A percentile compares a stretch with the other conserved stretches of the same genome.
These are phyloP conservation scores for Theobroma cacao DNA, from an alignment of 345 rosid genomes.

Conservation along the genomic window DNA sequence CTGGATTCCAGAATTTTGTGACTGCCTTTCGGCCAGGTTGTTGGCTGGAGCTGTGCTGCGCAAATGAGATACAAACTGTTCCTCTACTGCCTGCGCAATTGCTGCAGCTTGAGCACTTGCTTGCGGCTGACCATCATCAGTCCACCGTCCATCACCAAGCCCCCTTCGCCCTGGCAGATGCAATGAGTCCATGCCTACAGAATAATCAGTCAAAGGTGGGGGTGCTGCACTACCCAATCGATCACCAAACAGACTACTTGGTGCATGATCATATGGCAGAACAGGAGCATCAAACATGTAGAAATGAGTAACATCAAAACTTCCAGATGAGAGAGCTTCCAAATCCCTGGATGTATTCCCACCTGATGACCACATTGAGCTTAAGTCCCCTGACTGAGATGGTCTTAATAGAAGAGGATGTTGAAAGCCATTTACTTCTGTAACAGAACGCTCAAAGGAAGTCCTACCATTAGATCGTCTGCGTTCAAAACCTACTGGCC, in stretches of 20 bases:
- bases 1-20: conserved; percentile 53
- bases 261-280: conserved; percentile 69
- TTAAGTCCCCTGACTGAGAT: conserved; percentile 63
- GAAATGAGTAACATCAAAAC: conserved; percentile 75
- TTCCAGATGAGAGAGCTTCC: conserved; percentile 65
- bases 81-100: conserved; percentile 89
- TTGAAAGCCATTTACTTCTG: conserved; percentile 81
- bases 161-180: conserved; percentile 71
- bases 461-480: conserved; percentile 76
- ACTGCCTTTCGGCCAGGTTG: conserved; percentile 57
- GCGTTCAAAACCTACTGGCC: conserved; percentile 87
- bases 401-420: conserved; percentile 92
- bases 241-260: conserved; percentile 63
- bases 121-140: conserved; percentile 95
- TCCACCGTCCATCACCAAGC: conserved; percentile 86
- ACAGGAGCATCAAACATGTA: conserved; percentile 96
- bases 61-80: conserved; percentile 70
- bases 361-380: conserved; percentile 61
- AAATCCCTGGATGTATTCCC: conserved; percentile 72
- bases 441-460: conserved; percentile 65
- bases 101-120: conserved; percentile 73
- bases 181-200: conserved; percentile 72
- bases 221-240: conserved; percentile 65
- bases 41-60: conserved; percentile 42
- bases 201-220: conserved; percentile 79